These are phyloP conservation scores for Trichoderma endophyticum DNA, from an alignment of 2,329 filamentous ascomycete genomes.

Conservation along the genomic window DNA sequence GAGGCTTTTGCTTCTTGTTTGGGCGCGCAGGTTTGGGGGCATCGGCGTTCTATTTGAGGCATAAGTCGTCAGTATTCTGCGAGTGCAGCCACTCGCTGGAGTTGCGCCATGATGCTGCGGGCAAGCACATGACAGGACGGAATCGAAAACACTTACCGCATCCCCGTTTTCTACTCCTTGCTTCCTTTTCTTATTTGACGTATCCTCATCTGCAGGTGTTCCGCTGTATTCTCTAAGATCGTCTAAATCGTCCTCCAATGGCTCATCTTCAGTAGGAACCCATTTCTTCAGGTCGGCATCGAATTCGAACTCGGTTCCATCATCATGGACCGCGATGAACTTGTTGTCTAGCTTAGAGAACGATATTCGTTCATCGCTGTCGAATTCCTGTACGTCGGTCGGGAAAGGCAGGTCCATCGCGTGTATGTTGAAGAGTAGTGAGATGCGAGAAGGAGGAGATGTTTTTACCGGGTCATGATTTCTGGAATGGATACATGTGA, in stretches of 20 bases:
- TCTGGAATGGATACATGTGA: neutral
- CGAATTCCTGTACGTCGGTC: slow-evolving; percentile 65
- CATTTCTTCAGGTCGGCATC: slow-evolving; percentile 69
- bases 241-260: slow-evolving; percentile 35
- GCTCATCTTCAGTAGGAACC: slow-evolving; percentile 60
- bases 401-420: slow-evolving; percentile 46
- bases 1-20: slow-evolving; percentile 47
- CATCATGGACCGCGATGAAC: slow-evolving; percentile 78
- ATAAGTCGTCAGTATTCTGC: neutral
- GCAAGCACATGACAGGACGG: neutral
- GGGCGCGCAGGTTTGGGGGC: slow-evolving; percentile 39
- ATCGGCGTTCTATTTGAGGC: slow-evolving; percentile 24
- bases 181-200: slow-evolving; percentile 41
- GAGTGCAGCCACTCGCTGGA: neutral
- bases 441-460: neutral
- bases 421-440: neutral
- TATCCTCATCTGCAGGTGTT: slow-evolving; percentile 26
- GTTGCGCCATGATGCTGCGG: slow-evolving; percentile 2
- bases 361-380: slow-evolving; percentile 76
- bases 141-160: slow-evolving; percentile 39
- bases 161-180: slow-evolving; percentile 36
- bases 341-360: slow-evolving; percentile 81
- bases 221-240: slow-evolving; percentile 33
- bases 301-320: slow-evolving; percentile 83
- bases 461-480: slow-evolving; percentile 5